These are phyloP conservation scores for Backusella parvicylindrica DNA, from an alignment of 192 early-diverging fungal species.

Conservation along the genomic window DNA sequence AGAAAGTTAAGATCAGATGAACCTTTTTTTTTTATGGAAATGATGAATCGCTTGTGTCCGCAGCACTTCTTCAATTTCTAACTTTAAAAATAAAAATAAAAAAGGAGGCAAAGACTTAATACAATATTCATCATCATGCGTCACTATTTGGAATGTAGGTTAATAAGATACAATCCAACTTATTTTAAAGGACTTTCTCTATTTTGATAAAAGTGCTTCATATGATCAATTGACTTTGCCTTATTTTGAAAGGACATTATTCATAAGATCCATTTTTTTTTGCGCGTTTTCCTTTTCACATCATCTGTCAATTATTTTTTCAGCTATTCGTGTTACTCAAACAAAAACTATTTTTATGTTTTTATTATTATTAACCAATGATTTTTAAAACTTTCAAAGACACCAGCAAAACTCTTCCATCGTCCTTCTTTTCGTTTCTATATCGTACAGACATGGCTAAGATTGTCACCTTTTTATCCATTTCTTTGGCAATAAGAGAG, in stretches of 20 bases:
- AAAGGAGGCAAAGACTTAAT: background rate
- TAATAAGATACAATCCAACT: background rate
- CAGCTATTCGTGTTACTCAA: background rate
- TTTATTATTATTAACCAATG: background rate
- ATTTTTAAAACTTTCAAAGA: too few species aligned
- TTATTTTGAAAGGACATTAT: background rate
- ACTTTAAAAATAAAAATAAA: background rate
- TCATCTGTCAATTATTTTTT: conserved; percentile 1
- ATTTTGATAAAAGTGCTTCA: background rate
- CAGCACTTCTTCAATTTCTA: background rate
- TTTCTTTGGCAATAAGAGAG: too few species aligned
- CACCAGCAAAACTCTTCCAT: too few species aligned
- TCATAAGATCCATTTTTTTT: background rate
- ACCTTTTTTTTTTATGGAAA: background rate
- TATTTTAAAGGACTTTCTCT: background rate
- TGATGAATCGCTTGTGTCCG: background rate
- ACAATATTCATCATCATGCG: background rate
- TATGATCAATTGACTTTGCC: background rate
- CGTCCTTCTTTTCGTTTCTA: too few species aligned
- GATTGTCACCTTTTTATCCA: too few species aligned
- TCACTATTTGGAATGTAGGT: background rate
- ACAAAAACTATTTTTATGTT: background rate
- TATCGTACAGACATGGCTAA: too few species aligned
- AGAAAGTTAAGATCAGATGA: background rate
- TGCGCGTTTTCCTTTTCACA: background rate